Conservation (phyloP, 2,329 filamentous ascomycete genomes). For the Monilinia vaccinii-corymbosi region DNA sequence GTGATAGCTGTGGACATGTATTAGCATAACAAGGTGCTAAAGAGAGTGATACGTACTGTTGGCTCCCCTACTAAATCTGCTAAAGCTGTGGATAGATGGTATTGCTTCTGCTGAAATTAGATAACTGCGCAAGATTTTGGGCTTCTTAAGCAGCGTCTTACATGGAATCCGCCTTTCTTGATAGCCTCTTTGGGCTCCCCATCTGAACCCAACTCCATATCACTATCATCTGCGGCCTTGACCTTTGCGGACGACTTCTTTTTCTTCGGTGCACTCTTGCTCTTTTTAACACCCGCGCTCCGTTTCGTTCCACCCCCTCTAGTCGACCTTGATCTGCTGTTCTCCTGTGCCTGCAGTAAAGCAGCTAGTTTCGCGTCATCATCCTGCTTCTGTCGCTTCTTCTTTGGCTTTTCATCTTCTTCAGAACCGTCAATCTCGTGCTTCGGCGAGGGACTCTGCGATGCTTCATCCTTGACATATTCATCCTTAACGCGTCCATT, state of each 20-base stretch:
- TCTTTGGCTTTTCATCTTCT: slow-evolving; percentile 34
- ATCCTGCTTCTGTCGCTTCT: slow-evolving; percentile 57
- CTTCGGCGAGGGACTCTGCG: slow-evolving; percentile 2
- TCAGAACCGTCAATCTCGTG: slow-evolving; percentile 11
- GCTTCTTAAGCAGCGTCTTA: slow-evolving; percentile 34
- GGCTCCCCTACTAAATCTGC: slow-evolving; percentile 61
- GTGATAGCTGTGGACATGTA: slow-evolving; percentile 56
- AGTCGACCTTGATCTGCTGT: slow-evolving; percentile 61
- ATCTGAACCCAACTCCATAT: slow-evolving; percentile 54
- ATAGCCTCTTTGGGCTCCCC: slow-evolving; percentile 50
- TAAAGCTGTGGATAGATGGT: slow-evolving; percentile 62
- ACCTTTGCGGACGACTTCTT: slow-evolving; percentile 73
- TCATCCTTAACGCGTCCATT: slow-evolving; percentile 6
- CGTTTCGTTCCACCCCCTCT: slow-evolving; percentile 57
- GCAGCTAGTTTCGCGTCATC: slow-evolving; percentile 83
- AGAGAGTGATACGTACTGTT: slow-evolving; percentile 41
- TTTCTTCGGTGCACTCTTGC: slow-evolving; percentile 50
- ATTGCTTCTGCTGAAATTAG: slow-evolving; percentile 48
- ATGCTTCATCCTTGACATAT: slow-evolving; percentile 15
- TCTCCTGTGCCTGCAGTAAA: slow-evolving; percentile 85
- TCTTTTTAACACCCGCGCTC: slow-evolving; percentile 46
- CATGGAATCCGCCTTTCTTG: slow-evolving; percentile 84
- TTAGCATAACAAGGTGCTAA: slow-evolving; percentile 1
- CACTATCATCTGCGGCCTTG: slow-evolving; percentile 71
- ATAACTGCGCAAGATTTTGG: slow-evolving; percentile 13